Evolutionary conservation across 140 eudicot genomes (phyloP), one percentile per base, ranked within the genome.

Genomic region (Flaveria floridana): DNA sequence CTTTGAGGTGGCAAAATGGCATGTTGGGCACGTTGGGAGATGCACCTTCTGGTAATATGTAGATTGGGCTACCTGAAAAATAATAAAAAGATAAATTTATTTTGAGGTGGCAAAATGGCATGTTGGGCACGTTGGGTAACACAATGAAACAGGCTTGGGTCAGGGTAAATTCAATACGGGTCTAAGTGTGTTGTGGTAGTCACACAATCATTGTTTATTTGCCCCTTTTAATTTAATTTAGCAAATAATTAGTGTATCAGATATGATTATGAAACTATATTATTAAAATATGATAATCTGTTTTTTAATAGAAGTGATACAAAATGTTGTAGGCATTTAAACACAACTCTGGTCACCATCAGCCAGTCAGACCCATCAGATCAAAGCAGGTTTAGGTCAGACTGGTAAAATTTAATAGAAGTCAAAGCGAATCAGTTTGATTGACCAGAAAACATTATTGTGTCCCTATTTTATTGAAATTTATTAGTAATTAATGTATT

Each of bases 11-110:
- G 21, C 51, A 30, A 72, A 53, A 25, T 44, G 50, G 51, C 70
- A 28, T 65, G 50, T 16, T 28, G 57, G 56, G 48, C 55, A 20
- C 7, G n/a, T 21, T 20, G 52, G 4, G 28, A 95, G 89, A 13
- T 89, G 96, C 72, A 86, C 81, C 76, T 72, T 80, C 52, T 88
- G 89, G 78, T 69, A 62, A 53, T 66, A 73, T 21, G 62, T 78
- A 25, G 85, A 66, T 44, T 70, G 80, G 56, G 67, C 16, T 44
- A 44, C 84, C 97, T 93, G 65, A 59, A 71, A 65, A 75, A 81
- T 20, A 4, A 64, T 37, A 44, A 61, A 72, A 61, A 44, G 19
- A 26, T 19, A 65, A n/a, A 21, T 14, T 25, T 12, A 21, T 21
- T 44, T 72, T 72, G 15, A 37, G 68, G 55, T 57, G 44, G 21